Base-by-base conservation (phyloP, 2,329 filamentous ascomycete genomes). In the Diaporthe vaccinii region DNA sequence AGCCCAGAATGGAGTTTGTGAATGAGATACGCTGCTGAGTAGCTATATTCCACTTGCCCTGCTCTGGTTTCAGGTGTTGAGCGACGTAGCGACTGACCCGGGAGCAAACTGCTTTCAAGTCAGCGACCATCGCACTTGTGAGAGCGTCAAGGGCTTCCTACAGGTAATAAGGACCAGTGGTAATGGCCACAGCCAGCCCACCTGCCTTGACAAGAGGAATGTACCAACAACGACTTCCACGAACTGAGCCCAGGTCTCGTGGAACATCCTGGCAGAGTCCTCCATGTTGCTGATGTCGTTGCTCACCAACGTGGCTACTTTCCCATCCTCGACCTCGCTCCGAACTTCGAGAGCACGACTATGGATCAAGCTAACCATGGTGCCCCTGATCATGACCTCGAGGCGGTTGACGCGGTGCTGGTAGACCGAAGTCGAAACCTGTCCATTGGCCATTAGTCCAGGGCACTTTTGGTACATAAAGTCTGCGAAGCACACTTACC, bases 161-260 rank as follows among this genome's bases (percentile, higher is more conserved):
- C 86, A 77, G 44, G 84, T 82, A 2, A 87, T 86, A n/a, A 87
- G 76, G 4, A 84, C 74, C 2, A 86, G 76, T 0, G 85, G 86
- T 15, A 87, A 76, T 0, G 82, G 83, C 78, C 82, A 86, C 5
- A 87, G 74, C 85, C 85, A 87, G 15, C 85, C 84, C 5, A 88
- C 82, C 76, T 86, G 77, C 17, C 75, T 76, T 10, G 82, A 81
- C 3, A 88, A 76, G 70, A 88, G 79, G 9, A 73, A 62, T 3
- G 86, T 80, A 2, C 85, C 87, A 49, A 88, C 78, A 0, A 82
- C 51, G 0, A 87, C 82, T 74, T 87, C 86, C 0, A 87, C n/a
- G 1, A 82, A 51, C 20, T 85, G 81, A 0, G 83, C 86, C 84
- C 85, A 87, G 0, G 81, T 82, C 57, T 87, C 86, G 65, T 87